phyloP scores from a whole-genome alignment of 257 asterid genomes.

The Perilla frutescens region DNA sequence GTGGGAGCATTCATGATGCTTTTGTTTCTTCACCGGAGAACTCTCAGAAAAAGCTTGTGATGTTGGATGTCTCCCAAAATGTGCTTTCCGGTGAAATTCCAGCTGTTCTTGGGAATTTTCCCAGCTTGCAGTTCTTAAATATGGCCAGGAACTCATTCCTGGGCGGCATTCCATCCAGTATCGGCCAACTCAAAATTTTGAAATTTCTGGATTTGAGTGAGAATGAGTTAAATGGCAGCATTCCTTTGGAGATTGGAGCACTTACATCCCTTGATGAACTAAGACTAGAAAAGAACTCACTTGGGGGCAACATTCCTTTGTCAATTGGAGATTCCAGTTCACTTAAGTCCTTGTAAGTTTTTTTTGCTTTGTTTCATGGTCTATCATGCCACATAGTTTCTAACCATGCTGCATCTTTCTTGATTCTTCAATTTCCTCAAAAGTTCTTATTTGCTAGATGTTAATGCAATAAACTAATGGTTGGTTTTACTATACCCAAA shows the following conservation, averaged over 20 bases:
- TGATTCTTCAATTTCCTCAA: neutral
- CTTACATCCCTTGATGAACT: conserved; percentile 59
- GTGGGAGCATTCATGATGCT: conserved; percentile 54
- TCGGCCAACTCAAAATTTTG: conserved; percentile 55
- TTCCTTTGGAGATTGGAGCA: conserved; percentile 76
- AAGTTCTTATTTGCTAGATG: conserved; percentile 2
- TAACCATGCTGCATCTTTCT: conserved; percentile 14
- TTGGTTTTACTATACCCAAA: neutral
- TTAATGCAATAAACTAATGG: neutral
- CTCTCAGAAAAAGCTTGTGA: conserved; percentile 55
- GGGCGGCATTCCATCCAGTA: conserved; percentile 57
- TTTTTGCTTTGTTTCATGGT: conserved; percentile 30
- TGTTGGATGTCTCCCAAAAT: conserved; percentile 66
- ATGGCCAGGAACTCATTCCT: conserved; percentile 55
- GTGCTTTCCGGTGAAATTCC: conserved; percentile 61
- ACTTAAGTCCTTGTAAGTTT: conserved; percentile 69
- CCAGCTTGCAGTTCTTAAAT: conserved; percentile 57
- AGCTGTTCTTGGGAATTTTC: conserved; percentile 55
- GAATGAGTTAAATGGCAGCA: conserved; percentile 69
- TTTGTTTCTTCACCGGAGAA: conserved; percentile 50
- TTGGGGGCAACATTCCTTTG: conserved; percentile 64
- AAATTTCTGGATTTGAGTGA: conserved; percentile 65
- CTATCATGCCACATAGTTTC: conserved; percentile 4
- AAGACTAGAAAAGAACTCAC: conserved; percentile 59
- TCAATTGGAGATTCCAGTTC: conserved; percentile 67